A percentile compares a stretch with the other conserved stretches of the same genome.
Evolutionary conservation across 73 alveolate species (phyloP).

Genomic region (Uronychia setigera): DNA sequence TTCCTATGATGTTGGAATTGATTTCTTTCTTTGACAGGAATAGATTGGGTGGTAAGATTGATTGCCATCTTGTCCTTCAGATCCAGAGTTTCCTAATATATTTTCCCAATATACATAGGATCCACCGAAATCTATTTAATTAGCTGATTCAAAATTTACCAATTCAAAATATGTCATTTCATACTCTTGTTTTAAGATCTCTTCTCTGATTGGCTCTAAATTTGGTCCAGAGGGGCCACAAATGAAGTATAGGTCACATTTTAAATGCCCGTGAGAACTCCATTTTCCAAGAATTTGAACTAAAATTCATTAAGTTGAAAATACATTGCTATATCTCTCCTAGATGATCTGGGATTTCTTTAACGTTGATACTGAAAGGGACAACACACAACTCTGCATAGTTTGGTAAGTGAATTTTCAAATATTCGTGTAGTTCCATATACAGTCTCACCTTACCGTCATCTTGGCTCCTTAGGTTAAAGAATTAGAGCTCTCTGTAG

Average conservation of each 20-base stretch:
- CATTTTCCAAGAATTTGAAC: not conserved
- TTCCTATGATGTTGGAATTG: slow-evolving; percentile 10
- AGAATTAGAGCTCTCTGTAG: slow-evolving; percentile 75
- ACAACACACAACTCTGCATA: slow-evolving; percentile 70
- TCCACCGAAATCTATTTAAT: not conserved
- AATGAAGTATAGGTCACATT: not conserved
- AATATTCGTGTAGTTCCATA: slow-evolving; percentile 69
- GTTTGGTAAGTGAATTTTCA: slow-evolving; percentile 69
- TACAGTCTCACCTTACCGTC: slow-evolving; percentile 42
- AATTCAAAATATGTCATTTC: not conserved
- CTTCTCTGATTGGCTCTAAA: not conserved
- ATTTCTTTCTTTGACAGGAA: slow-evolving; percentile 36
- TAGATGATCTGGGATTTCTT: slow-evolving; percentile 20
- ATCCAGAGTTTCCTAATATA: slow-evolving; percentile 5
- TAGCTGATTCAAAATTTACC: not conserved
- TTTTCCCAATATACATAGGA: not conserved
- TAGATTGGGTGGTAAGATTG: not conserved
- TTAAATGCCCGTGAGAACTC: not conserved
- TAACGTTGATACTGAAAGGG: slow-evolving; percentile 31
- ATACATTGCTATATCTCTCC: not conserved
- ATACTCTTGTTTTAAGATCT: not conserved
- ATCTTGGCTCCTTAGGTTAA: slow-evolving; percentile 77
- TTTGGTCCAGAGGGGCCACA: not conserved
- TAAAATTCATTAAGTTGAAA: too few relatives aligned
- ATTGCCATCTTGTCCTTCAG: slow-evolving; percentile 3